Conservation (phyloP, 306 rosid species). For the Quillaja saponaria region DNA sequence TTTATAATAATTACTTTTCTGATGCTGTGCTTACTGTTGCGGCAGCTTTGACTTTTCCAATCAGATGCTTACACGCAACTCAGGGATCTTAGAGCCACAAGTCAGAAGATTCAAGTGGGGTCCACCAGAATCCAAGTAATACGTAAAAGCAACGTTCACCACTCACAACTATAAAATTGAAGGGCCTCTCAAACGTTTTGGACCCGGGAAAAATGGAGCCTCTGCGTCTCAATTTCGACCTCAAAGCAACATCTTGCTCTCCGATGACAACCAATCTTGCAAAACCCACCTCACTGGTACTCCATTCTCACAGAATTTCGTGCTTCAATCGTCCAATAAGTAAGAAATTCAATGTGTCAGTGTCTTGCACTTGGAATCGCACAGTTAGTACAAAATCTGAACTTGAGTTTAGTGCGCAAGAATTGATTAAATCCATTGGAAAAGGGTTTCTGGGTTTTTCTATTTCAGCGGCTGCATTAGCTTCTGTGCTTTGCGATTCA, state of each 20-base stretch:
- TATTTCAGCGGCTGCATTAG: constrained; percentile 55
- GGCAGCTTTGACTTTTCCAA: neutral
- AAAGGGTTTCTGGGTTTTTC: constrained; percentile 61
- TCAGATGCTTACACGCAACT: constrained; percentile 2
- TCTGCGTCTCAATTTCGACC: constrained; percentile 43
- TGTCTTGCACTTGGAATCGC: constrained; percentile 16
- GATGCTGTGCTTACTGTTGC: no score
- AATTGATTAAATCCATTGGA: constrained; percentile 37
- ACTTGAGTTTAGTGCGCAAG: constrained; percentile 6
- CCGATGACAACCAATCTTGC: constrained; percentile 25
- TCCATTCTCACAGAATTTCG: constrained; percentile 34
- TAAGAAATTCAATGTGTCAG: constrained; percentile 35
- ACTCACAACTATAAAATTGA: no score
- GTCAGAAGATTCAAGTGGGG: constrained; percentile 29
- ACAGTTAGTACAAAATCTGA: constrained; percentile 10
- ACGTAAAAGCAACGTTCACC: neutral
- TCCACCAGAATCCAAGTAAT: constrained; percentile 38
- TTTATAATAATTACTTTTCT: no score
- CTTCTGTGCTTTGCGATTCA: constrained; percentile 52
- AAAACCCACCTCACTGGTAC: constrained; percentile 25
- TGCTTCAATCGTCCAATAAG: constrained; percentile 26
- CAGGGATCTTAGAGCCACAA: constrained; percentile 34
- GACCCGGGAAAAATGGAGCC: constrained; percentile 42
- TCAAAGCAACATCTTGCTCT: constrained; percentile 28
- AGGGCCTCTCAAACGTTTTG: no score